These are phyloP conservation scores for Neoarthrinium moseri DNA, from an alignment of 2,329 filamentous ascomycete species.

Conservation along the genomic window DNA sequence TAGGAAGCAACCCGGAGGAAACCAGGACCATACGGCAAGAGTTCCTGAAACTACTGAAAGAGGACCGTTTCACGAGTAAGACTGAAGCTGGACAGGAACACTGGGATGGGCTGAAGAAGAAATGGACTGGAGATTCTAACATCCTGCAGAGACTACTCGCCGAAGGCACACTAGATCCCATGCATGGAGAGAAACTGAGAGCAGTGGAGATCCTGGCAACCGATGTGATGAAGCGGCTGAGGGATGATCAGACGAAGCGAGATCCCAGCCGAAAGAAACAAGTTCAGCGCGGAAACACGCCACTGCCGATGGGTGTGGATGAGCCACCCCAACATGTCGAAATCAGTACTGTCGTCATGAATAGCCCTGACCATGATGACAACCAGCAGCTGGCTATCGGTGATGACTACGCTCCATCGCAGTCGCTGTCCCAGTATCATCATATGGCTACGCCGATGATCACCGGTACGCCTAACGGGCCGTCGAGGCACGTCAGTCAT, in stretches of 20 bases:
- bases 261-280: slow-evolving; percentile 35
- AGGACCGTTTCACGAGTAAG: slow-evolving; percentile 69
- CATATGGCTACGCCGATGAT: neutral
- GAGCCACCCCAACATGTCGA: neutral
- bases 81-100: slow-evolving; percentile 69
- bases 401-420: neutral
- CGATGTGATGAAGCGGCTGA: slow-evolving; percentile 75
- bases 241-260: slow-evolving; percentile 62
- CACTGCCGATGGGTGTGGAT: no score
- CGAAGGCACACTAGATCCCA: slow-evolving; percentile 47
- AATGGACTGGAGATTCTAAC: slow-evolving; percentile 62
- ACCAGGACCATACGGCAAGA: slow-evolving; percentile 60
- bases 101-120: slow-evolving; percentile 68
- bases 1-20: slow-evolving; percentile 43
- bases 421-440: neutral
- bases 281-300: neutral
- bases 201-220: slow-evolving; percentile 70
- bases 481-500: neutral
- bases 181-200: slow-evolving; percentile 55
- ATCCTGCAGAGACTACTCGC: slow-evolving; percentile 55
- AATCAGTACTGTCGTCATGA: neutral
- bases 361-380: neutral
- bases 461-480: neutral
- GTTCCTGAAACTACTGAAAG: slow-evolving; percentile 65
- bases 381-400: neutral